Conservation (phyloP, 1,284 basidiomycete species). For the Microbotryum intermedium region DNA sequence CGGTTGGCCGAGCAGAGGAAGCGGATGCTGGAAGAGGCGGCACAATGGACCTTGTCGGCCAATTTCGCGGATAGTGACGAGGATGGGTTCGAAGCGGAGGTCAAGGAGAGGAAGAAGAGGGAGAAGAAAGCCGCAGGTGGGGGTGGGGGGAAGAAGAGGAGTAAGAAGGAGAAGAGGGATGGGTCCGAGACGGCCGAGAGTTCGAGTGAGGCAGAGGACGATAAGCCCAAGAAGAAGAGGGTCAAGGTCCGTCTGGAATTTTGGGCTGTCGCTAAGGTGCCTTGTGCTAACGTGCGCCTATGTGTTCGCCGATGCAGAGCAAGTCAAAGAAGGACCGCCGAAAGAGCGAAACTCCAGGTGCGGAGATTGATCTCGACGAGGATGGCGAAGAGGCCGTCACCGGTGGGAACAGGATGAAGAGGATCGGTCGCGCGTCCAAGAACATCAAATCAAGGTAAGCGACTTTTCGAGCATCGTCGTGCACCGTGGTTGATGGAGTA, state of each 20-base stretch:
- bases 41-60: conserved; percentile 54
- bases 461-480: neutral
- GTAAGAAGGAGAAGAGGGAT: conserved; percentile 47
- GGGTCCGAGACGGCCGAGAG: conserved; percentile 45
- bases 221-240: conserved; percentile 29
- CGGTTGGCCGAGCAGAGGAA: conserved; percentile 64
- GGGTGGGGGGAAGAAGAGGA: conserved; percentile 30
- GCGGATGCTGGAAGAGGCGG: conserved; percentile 65
- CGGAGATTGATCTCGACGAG: conserved; percentile 23
- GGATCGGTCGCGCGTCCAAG: conserved; percentile 3
- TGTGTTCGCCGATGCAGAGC: no score
- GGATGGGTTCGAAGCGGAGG: conserved; percentile 61
- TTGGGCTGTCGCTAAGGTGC: no score
- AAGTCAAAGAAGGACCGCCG: conserved; percentile 10
- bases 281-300: no score
- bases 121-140: conserved; percentile 37
- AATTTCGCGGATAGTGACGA: conserved; percentile 51
- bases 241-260: conserved; percentile 21
- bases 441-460: conserved; percentile 26
- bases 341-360: conserved; percentile 1
- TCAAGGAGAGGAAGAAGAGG: conserved; percentile 46
- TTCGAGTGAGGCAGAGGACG: conserved; percentile 57
- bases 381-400: conserved; percentile 26
- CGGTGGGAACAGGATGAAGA: conserved; percentile 13
- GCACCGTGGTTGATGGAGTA: no score